Base-by-base conservation (phyloP, 2,329 filamentous ascomycete genomes). In the Biscogniauxia sp. region DNA sequence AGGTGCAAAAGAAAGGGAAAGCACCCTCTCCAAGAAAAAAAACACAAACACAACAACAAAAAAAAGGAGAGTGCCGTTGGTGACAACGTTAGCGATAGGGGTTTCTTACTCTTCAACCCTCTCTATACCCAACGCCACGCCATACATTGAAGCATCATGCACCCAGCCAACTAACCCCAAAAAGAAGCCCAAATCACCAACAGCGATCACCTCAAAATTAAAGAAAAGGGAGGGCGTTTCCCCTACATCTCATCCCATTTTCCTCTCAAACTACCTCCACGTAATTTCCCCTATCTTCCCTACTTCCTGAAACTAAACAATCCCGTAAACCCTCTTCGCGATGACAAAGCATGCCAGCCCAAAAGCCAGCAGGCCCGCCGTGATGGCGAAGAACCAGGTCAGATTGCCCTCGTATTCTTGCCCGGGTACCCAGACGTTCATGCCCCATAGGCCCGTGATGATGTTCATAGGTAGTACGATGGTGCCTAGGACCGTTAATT, bases 391-490 rank as follows among this genome's bases (percentile, higher is more conserved):
- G 74, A 93, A 95, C 91, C 91, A 95, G 23, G 79, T 80, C 56
- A 94, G 77, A 69, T 90, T 90, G 17, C 82, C 83, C 66, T 96
- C 92, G 61, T 88, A 80, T 53, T 94, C 89, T 75, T 98, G 94
- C 1, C 95, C 95, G 0, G 95, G 95, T 0, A 99, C 95, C 81
- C 92, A 92, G 41, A 94, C 91, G 81, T 99, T 99, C 94, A 98
- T 98, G 56, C 94, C 95, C 93, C 94, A 99, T 70, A 98, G 87
- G 68, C 95, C 95, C 2, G 95, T 98, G 70, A 99, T 94, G 73
- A 99, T 96, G 74, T 99, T 99, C 93, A 99, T 97, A 11, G 95
- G 95, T 59, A 99, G 80, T 2, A 99, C 94, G 68, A 99, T 98
- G 5, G 95, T 99, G 66, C 95, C 95, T 1, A 99, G 82, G 0